Percentiles rank a stretch among this genome's conserved stretches.
These are phyloP conservation scores for Diutina ranongensis DNA, from an alignment of 1,139 yeast genomes.

Conservation along the genomic window DNA sequence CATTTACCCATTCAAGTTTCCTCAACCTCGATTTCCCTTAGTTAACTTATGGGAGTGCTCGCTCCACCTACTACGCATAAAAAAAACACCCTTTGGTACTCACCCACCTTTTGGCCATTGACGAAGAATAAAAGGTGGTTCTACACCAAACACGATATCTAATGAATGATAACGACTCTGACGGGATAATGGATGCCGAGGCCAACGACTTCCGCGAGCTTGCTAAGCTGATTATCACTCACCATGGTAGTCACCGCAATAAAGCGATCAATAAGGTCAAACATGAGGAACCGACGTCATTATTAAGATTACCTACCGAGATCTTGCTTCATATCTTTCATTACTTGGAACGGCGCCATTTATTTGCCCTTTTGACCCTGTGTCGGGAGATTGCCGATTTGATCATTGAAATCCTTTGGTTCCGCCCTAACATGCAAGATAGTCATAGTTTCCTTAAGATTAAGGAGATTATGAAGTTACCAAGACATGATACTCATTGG, in stretches of 20 bases:
- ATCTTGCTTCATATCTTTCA: conserved; percentile 62
- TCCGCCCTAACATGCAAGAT: conserved; percentile 70
- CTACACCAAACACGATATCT: not conserved
- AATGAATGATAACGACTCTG: conserved; percentile 8
- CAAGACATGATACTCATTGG: conserved; percentile 44
- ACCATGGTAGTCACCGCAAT: conserved; percentile 17
- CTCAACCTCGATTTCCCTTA: no score
- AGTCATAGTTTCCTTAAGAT: conserved; percentile 39
- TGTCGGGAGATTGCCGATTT: conserved; percentile 76
- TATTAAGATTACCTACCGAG: conserved; percentile 68
- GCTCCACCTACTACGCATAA: not conserved
- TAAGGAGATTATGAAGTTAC: conserved; percentile 38
- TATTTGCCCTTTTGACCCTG: conserved; percentile 59
- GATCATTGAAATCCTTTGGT: conserved; percentile 77
- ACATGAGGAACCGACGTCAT: conserved; percentile 24
- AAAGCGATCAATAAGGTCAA: conserved; percentile 13
- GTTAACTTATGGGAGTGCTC: not conserved
- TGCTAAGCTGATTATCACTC: conserved; percentile 20
- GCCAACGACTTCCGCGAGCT: conserved; percentile 26
- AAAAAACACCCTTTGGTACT: not conserved
- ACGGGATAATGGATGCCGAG: conserved; percentile 20
- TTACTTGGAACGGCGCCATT: conserved; percentile 54
- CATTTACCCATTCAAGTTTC: no score
- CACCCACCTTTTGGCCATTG: not conserved
- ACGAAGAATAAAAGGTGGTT: not conserved